Evolutionary conservation across 495 filamentous ascomycete genomes (phyloP), one percentile per base, ranked within the genome.

Genomic region (Daldinia loculata): DNA sequence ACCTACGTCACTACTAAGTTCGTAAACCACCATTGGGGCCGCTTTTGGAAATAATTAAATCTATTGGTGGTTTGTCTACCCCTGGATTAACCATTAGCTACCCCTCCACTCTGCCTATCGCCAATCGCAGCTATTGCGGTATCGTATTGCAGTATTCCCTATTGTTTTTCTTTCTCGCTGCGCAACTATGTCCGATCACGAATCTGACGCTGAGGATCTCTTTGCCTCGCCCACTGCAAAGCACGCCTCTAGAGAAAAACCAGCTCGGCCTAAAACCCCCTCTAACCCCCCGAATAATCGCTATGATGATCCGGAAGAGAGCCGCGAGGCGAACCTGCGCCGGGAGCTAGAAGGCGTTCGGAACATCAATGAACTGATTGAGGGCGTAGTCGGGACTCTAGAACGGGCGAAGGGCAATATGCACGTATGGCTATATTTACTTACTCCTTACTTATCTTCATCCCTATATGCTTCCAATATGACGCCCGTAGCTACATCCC

Each of bases 381-480:
- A 97, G 78, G 89, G 88, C 3, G 89, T 97, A 4, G 81, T 97
- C n/a, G 84, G 86, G 12, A 93, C 91, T 32, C 83, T 98, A 6
- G 90, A 92, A 70, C 87, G 88, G 65, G 93, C 95, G 9, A 93
- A 91, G 74, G 88, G 86, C 43, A 98, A 98, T 79, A 98, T 99
- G 95, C 88, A 93, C 74, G 93, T 94, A 84, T 52, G 86, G 43
- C 52, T 43, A 59, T 48, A 12, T 48, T 48, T 24, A 24, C 8
- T 48, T 45, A 22, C 43, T 48, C 43, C 43, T 48, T 48, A 48
- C 43, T 48, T 24, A 12, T 48, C 43, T 48, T 48, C 43, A 48
- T 48, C 43, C 43, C 43, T 48, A 48, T 24, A 22, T 48, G 3
- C 3, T 48, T 48, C 22, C 9, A 48, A 48, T 48, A 48, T 48